phyloP scores from a whole-genome alignment of 2,329 filamentous ascomycete genomes.

The Plectosphaerella sp. region DNA sequence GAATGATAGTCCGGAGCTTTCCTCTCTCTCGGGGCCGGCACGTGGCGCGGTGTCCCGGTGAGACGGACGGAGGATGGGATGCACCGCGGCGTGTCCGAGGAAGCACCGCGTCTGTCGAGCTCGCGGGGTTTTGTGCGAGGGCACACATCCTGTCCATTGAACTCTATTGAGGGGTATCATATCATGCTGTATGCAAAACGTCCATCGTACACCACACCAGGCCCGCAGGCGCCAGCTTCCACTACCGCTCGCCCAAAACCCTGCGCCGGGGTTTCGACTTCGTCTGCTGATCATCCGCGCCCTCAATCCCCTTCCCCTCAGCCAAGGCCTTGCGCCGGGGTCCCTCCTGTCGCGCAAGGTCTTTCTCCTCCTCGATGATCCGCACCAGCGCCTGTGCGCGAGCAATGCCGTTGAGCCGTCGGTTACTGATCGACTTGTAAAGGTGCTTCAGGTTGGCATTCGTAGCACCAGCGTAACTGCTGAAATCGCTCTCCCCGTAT shows the following conservation, averaged over 20 bases:
- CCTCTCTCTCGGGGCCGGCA: no score
- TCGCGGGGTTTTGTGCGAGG: no score
- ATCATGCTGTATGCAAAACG: neutral
- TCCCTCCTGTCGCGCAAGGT: constrained; percentile 22
- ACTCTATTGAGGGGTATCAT: neutral
- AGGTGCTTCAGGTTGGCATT: neutral
- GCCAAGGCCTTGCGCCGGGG: neutral
- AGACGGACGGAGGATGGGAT: no score
- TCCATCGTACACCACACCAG: neutral
- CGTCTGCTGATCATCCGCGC: constrained; percentile 2
- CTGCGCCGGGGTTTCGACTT: constrained; percentile 14
- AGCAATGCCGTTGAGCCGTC: constrained; percentile 34
- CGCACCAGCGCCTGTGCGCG: constrained; percentile 33
- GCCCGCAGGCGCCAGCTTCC: neutral
- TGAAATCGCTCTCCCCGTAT: neutral
- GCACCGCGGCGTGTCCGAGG: no score
- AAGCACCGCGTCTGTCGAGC: no score
- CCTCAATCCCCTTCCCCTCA: no score
- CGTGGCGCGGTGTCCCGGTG: no score
- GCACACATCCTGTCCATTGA: no score
- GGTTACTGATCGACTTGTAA: constrained; percentile 17
- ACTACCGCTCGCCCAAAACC: constrained; percentile 4
- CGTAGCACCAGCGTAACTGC: no score
- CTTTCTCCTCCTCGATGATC: constrained; percentile 34
- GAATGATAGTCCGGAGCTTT: no score